Base-by-base conservation (phyloP, 140 eudicot genomes). In the Bidens hawaiensis region DNA sequence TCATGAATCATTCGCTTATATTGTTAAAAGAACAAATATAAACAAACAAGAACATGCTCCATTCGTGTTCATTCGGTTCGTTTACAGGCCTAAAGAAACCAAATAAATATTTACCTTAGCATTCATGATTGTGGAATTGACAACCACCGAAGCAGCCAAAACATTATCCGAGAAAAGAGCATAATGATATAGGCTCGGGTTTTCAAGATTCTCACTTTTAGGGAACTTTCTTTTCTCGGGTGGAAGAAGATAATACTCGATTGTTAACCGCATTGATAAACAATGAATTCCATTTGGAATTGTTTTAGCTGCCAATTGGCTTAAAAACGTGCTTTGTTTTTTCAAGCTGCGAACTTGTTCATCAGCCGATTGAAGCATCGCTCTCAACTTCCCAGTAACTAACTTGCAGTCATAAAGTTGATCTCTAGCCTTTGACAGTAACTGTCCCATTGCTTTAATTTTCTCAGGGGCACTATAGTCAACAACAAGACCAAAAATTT, bases 261-360 rank as follows among this genome's bases (percentile, higher is more conserved):
- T 89, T 34, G 95, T 86, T 64, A 89, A 49, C 40, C 94, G 85
- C 97, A 89, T 80, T 15, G 95, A 77, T 60, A 89, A 73, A 68
- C 97, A 89, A 66, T 89, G 97, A 67, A 89, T 84, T 42, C 95
- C 97, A 79, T 89, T 89, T 19, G 97, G 97, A 62, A 89, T 78
- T 14, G 97, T 89, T 79, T 89, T 89, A 14, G 97, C 97, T 21
- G 95, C 95, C 42, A 89, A 67, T 49, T 89, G 97, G 75, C 97
- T 89, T 45, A 89, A 69, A 75, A 86, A 89, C 4, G 97, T 85
- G 80, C 95, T 89, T 68, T 89, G 97, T 67, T 86, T 89, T 76
- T 89, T 89, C 76, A 86, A 79, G 79, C 93, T 86, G 50, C 97
- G 75, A 57, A 89, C 97, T 78, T 89, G 94, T 71, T 89, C 95